phyloP scores from a whole-genome alignment of 768 basidiomycete genomes.

The Kwoniella sp. region DNA sequence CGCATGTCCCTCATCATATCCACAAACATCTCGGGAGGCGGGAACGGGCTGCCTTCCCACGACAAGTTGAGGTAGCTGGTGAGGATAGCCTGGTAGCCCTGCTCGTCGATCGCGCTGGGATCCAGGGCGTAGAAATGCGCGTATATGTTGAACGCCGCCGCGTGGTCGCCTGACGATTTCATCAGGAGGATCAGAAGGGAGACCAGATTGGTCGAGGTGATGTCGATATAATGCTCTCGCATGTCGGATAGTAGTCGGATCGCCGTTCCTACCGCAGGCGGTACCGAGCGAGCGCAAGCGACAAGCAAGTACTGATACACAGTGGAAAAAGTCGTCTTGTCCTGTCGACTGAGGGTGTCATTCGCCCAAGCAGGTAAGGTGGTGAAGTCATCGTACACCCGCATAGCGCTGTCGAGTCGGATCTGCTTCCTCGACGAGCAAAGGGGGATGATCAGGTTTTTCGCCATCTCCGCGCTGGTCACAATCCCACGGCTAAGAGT shows the following conservation, averaged over 20 bases:
- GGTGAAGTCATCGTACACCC: conserved; percentile 21
- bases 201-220: conserved; percentile 54
- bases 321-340: background rate
- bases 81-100: conserved; percentile 64
- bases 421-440: conserved; percentile 6
- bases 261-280: conserved; percentile 10
- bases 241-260: conserved; percentile 63
- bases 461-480: conserved; percentile 13
- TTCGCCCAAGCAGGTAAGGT: background rate
- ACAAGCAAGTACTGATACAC: conserved; percentile 19
- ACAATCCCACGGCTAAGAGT: conserved; percentile 13
- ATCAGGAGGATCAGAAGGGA: conserved; percentile 65
- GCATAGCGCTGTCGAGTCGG: conserved; percentile 11
- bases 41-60: conserved; percentile 54
- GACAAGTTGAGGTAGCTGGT: conserved; percentile 61
- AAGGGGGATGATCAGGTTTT: conserved; percentile 23
- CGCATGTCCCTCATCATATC: conserved; percentile 78
- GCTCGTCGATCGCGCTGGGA: conserved; percentile 51
- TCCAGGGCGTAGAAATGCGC: conserved; percentile 48
- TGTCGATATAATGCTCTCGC: conserved; percentile 56
- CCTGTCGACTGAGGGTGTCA: background rate
- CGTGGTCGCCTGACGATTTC: conserved; percentile 57
- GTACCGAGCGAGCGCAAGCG: conserved; percentile 9
- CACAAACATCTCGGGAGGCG: conserved; percentile 60
- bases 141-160: conserved; percentile 66